Evolutionary conservation across 1,284 basidiomycete species (phyloP), one percentile per base, ranked within the genome.

Genomic region (Leccinum pachyderme): DNA sequence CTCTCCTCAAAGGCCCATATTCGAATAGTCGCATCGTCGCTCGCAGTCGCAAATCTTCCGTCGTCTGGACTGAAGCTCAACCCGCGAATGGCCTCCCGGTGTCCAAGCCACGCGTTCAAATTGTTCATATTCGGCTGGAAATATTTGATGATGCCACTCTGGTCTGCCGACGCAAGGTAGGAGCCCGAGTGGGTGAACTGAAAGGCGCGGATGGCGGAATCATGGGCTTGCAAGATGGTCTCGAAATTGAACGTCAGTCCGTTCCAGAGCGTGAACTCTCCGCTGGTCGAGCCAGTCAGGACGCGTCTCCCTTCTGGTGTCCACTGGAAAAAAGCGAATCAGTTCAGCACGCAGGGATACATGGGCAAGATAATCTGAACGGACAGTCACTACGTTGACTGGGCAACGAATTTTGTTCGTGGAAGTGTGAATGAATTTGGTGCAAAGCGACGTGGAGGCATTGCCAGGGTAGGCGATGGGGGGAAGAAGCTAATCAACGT

Each of bases 121-220:
- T 98, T 99, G 79, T 98, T 99, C 89, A 99, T 93, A 71, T 98
- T 98, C 35, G 92, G 91, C 64, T 98, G 95, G 69, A 98, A 99
- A 75, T 99, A 99, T 73, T 99, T 99, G 80, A 99, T 93, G 60
- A 93, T 82, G 5, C 96, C 96, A 46, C 81, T 85, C 72, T 96
- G 94, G 77, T 99, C 96, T 9, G 93, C 88, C 18, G 93, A 97
- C 12, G 93, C 88, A 44, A 99, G 84, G 72, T 92, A 97, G 18
- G 87, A 80, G 9, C 96, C 96, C 0, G 93, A 92, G 63, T 96
- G 91, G 2, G 91, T 91, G 77, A 96, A 99, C 8, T 85, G 78
- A 69, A 98, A 84, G 0, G 93, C 83, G 35, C 95, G 91, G 56
- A 99, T 93, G 22, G 94, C 91, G 8, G 89, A 88, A 70, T 99